These are phyloP conservation scores for Hypoxylon subgilvum DNA, from an alignment of 495 filamentous ascomycete genomes.

Conservation along the genomic window DNA sequence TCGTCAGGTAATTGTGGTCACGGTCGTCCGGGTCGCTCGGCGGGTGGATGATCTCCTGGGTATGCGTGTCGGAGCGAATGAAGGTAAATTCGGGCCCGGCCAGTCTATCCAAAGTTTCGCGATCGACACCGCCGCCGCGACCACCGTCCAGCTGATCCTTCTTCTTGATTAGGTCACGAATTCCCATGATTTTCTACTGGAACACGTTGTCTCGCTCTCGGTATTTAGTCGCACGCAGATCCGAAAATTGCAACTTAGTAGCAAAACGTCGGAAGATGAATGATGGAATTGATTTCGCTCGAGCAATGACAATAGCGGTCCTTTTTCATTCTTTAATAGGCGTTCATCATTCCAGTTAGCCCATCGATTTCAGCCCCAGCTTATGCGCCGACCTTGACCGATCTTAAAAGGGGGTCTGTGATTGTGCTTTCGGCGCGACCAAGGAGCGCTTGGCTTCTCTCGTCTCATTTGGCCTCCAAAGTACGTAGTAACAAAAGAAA, in stretches of 20 bases:
- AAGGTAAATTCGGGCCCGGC: slow-evolving; percentile 77
- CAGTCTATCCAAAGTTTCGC: slow-evolving; percentile 39
- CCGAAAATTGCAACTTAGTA: background rate
- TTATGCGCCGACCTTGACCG: slow-evolving; percentile 27
- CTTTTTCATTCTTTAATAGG: slow-evolving; percentile 32
- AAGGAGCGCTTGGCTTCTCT: background rate
- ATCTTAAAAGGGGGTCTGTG: slow-evolving; percentile 4
- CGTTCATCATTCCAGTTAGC: slow-evolving; percentile 25
- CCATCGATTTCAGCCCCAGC: slow-evolving; percentile 26
- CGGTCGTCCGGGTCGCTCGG: slow-evolving; percentile 56
- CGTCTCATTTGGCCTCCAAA: slow-evolving; percentile 6
- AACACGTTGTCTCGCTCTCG: background rate
- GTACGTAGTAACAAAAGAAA: background rate
- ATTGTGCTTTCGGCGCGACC: background rate
- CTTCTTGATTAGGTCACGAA: slow-evolving; percentile 77
- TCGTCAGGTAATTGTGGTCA: slow-evolving; percentile 41
- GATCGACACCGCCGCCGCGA: slow-evolving; percentile 44
- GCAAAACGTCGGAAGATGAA: background rate
- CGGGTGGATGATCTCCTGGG: slow-evolving; percentile 75
- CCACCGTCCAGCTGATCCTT: slow-evolving; percentile 61
- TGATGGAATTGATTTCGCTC: background rate
- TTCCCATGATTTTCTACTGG: slow-evolving; percentile 63
- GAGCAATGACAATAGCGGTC: background rate
- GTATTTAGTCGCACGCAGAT: background rate
- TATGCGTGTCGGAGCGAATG: slow-evolving; percentile 80